A percentile compares a stretch with the other conserved stretches of the same genome.
phyloP scores from a whole-genome alignment of 2,329 filamentous ascomycete genomes.

The Botryotinia convoluta region DNA sequence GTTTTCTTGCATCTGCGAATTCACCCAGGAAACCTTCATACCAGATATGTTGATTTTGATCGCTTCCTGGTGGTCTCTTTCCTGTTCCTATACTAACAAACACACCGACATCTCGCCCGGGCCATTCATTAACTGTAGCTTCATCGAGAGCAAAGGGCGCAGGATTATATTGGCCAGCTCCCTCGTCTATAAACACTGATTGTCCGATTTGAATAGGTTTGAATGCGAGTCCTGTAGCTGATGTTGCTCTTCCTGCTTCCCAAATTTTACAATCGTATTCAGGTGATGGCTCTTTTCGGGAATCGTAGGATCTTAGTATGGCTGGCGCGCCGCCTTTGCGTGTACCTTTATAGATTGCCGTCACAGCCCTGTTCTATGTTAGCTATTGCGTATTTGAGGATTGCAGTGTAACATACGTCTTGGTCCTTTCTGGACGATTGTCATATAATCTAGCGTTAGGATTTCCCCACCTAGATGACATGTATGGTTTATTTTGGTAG shows the following conservation, averaged over 20 bases:
- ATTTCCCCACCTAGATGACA: conserved; percentile 66
- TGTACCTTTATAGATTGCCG: conserved; percentile 85
- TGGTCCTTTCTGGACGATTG: conserved; percentile 77
- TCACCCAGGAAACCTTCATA: conserved; percentile 92
- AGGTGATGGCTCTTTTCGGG: conserved; percentile 82
- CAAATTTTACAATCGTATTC: conserved; percentile 95
- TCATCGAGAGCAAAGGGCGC: conserved; percentile 83
- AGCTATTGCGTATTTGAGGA: conserved; percentile 20
- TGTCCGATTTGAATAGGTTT: conserved; percentile 95
- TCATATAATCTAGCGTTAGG: conserved; percentile 88
- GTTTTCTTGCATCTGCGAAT: conserved; percentile 84
- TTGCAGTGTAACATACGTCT: conserved; percentile 66
- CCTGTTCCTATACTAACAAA: conserved; percentile 95
- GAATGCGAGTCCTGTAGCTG: conserved; percentile 86
- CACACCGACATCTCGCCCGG: conserved; percentile 85
- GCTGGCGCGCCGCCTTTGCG: conserved; percentile 64
- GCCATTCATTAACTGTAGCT: conserved; percentile 90
- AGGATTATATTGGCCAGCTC: conserved; percentile 87
- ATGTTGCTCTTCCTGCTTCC: conserved; percentile 95
- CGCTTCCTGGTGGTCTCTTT: conserved; percentile 67
- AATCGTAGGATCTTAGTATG: conserved; percentile 90
- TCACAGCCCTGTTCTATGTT: conserved; percentile 68
- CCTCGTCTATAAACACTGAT: conserved; percentile 91
- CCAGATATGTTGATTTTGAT: conserved; percentile 76
- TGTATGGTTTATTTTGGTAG: conserved; percentile 54